These are phyloP conservation scores for Pneumocystis carinii DNA, from an alignment of 1,139 yeast genomes.

Conservation along the genomic window DNA sequence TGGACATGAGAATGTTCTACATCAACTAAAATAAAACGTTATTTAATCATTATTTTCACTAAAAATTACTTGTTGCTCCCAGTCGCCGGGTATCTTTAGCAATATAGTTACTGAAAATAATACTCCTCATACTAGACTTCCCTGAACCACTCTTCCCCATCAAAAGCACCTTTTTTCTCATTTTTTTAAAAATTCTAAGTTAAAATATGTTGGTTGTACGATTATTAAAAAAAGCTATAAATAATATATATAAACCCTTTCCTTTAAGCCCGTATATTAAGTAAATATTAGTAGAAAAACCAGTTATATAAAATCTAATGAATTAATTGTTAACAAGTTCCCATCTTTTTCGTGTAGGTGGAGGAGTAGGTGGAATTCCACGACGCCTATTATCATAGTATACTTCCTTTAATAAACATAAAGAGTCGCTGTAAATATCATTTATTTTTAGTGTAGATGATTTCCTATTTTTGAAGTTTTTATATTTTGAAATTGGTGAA, in stretches of 20 bases:
- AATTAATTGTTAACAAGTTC: background rate
- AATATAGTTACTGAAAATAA: conserved; percentile 81
- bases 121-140: conserved; percentile 91
- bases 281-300: too few species aligned
- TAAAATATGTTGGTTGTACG: background rate
- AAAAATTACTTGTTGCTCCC: conserved; percentile 58
- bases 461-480: background rate
- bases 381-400: background rate
- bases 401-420: background rate
- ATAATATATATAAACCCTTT: too few species aligned
- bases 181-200: background rate
- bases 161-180: background rate
- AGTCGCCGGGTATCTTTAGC: conserved; percentile 90
- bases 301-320: background rate
- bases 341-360: background rate
- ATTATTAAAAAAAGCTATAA: background rate
- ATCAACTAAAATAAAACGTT: conserved; percentile 33
- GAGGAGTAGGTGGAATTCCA: background rate
- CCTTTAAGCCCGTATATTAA: too few species aligned
- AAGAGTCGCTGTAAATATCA: background rate
- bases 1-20: conserved; percentile 92
- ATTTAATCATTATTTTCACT: background rate
- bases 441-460: background rate
- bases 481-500: background rate
- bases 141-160: conserved; percentile 95